Base-by-base conservation (phyloP, 805 yeast genomes). In the Spathaspora sp. region DNA sequence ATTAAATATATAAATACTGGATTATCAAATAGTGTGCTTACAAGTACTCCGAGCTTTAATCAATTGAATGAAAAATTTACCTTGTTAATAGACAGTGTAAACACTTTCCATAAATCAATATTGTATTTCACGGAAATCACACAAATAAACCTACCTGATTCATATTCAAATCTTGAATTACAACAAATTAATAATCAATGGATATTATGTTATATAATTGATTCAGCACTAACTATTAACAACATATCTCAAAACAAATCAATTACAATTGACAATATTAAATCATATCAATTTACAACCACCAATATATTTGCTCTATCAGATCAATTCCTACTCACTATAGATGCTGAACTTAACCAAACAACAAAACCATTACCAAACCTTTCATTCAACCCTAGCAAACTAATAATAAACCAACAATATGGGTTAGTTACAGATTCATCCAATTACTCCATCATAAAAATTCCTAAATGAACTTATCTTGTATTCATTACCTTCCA, bases 351-450 rank as follows among this genome's bases (percentile, higher is more conserved):
- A n/a, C 9, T 35, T 16, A 35, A 35, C 14, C 16, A n/a, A 10
- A 35, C 16, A 35, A 7, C 3, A 3, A 35, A 5, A 4, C 31
- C 19, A 5, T 20, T 50, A n/a, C 52, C 52, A 1, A 18, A 32
- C 5, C 17, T 38, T 5, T 14, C 49, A 28, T 50, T 50, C 28
- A 31, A 44, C 5, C 54, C 57, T 1, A 12, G 40, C 6, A 51
- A 46, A 42, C 26, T 54, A 17, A 43, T 42, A 2, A 9, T 51
- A 16, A 46, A 49, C 18, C 46, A 40, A 20, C 46, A 42, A 18
- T 49, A 66, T 42, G 73, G 78, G 52, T 52, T 80, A 14, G 53
- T 79, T 35, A 81, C 77, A 54, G 55, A 61, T 8, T 59, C 71
- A 47, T 74, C 69, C 53, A 67, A 71, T 48, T 78, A 76, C 56